These are phyloP conservation scores for Quercus agrifolia DNA, from an alignment of 306 rosid species.

Conservation along the genomic window DNA sequence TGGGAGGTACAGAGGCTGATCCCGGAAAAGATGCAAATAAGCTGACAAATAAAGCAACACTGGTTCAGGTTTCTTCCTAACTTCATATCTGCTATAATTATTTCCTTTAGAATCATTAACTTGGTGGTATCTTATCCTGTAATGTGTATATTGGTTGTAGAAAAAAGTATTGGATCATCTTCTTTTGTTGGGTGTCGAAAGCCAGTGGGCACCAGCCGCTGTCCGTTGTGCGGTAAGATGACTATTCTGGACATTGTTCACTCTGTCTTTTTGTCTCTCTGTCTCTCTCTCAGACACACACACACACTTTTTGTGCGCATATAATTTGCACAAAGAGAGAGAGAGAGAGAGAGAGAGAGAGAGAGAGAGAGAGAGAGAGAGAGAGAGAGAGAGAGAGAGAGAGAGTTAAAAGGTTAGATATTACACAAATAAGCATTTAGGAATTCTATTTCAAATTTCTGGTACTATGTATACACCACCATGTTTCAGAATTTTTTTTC, in stretches of 20 bases:
- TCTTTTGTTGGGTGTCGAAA: too few species aligned
- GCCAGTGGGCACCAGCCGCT: constrained; percentile 91
- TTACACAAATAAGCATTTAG: neutral
- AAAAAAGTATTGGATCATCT: too few species aligned
- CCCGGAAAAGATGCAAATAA: constrained; percentile 73
- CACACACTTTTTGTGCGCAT: neutral
- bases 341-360: neutral
- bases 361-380: neutral
- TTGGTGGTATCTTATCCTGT: too few species aligned
- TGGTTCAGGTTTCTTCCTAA: constrained; percentile 70
- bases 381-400: neutral
- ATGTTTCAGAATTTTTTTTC: neutral
- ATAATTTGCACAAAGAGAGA: neutral
- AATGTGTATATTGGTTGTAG: too few species aligned
- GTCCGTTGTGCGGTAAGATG: constrained; percentile 73
- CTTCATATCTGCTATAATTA: constrained; percentile 10
- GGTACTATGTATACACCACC: neutral
- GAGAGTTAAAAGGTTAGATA: neutral
- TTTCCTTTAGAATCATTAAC: too few species aligned
- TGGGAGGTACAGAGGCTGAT: constrained; percentile 72
- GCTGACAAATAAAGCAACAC: constrained; percentile 65
- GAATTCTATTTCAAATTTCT: neutral
- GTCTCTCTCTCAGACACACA: neutral
- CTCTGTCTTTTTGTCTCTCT: neutral
- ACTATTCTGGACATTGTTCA: neutral